A percentile compares a stretch with the other conserved stretches of the same genome.
These are phyloP conservation scores for Aspergillus fructus DNA, from an alignment of 2,329 filamentous ascomycete genomes.

Conservation along the genomic window DNA sequence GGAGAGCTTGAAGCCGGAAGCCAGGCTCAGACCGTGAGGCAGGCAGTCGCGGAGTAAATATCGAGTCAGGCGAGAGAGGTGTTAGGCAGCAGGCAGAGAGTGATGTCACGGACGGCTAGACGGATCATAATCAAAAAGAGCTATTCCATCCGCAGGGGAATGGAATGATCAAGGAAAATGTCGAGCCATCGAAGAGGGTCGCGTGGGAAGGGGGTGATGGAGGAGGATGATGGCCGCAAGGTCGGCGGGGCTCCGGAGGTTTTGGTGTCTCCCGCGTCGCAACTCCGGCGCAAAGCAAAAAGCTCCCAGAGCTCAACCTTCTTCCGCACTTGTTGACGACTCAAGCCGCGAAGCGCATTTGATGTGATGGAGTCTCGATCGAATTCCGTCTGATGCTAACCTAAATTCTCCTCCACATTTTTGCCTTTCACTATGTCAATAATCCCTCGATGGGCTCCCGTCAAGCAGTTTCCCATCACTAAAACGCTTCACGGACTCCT, in stretches of 20 bases:
- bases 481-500: constrained; percentile 13
- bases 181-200: not conserved
- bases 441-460: constrained; percentile 20
- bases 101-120: constrained; percentile 1
- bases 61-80: not conserved
- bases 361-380: not conserved
- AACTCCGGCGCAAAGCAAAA: not conserved
- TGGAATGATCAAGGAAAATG: not conserved
- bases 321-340: not conserved
- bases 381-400: not conserved
- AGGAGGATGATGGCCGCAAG: not conserved
- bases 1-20: not conserved
- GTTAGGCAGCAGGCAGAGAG: constrained; percentile 8
- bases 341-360: not conserved
- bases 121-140: constrained; percentile 5
- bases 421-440: not conserved
- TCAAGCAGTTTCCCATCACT: constrained; percentile 24
- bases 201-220: not conserved
- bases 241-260: not conserved
- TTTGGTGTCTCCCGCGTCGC: not conserved
- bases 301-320: not conserved
- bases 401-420: not conserved
- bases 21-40: not conserved
- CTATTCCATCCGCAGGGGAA: constrained; percentile 1
- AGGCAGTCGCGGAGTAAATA: not conserved